phyloP scores from a whole-genome alignment of 768 basidiomycete genomes.

The Tricholoma hemisulphureum region DNA sequence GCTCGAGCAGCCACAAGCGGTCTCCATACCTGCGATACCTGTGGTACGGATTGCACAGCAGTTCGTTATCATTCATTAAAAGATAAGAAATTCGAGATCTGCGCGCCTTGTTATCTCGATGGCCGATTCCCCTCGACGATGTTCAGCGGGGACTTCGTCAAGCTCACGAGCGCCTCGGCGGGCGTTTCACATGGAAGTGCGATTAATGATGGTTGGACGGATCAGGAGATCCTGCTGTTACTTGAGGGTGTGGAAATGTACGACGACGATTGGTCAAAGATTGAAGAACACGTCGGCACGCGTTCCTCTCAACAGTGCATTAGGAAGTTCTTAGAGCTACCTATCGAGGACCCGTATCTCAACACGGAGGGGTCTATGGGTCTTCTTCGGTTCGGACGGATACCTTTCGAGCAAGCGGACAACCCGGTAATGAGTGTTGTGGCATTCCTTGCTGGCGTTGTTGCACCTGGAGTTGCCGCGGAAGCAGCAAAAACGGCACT shows the following conservation, averaged over 20 bases:
- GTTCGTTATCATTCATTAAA: slow-evolving; percentile 92
- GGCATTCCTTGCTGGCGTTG: slow-evolving; percentile 92
- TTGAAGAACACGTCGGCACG: slow-evolving; percentile 92
- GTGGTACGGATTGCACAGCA: slow-evolving; percentile 88
- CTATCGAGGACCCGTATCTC: slow-evolving; percentile 94
- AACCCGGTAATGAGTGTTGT: slow-evolving; percentile 99
- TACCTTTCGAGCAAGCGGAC: slow-evolving; percentile 93
- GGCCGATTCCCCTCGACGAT: slow-evolving; percentile 95
- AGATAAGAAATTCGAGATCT: slow-evolving; percentile 88
- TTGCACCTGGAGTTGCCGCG: slow-evolving; percentile 85
- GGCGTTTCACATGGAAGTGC: slow-evolving; percentile 41
- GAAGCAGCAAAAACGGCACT: slow-evolving; percentile 91
- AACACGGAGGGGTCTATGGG: slow-evolving; percentile 76
- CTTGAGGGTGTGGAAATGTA: slow-evolving; percentile 99
- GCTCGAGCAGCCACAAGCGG: slow-evolving; percentile 31
- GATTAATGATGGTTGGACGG: slow-evolving; percentile 74
- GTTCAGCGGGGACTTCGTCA: slow-evolving; percentile 97
- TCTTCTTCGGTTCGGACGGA: slow-evolving; percentile 66
- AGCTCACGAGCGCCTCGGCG: slow-evolving; percentile 52
- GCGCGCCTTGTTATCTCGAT: slow-evolving; percentile 89
- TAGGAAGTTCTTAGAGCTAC: slow-evolving; percentile 90
- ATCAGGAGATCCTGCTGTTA: slow-evolving; percentile 83
- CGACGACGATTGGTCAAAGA: slow-evolving; percentile 93
- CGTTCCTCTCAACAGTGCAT: slow-evolving; percentile 93
- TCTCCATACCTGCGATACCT: slow-evolving; percentile 83